Conservation (phyloP, 2,329 filamentous ascomycete species). For the Ophiostoma sp. region DNA sequence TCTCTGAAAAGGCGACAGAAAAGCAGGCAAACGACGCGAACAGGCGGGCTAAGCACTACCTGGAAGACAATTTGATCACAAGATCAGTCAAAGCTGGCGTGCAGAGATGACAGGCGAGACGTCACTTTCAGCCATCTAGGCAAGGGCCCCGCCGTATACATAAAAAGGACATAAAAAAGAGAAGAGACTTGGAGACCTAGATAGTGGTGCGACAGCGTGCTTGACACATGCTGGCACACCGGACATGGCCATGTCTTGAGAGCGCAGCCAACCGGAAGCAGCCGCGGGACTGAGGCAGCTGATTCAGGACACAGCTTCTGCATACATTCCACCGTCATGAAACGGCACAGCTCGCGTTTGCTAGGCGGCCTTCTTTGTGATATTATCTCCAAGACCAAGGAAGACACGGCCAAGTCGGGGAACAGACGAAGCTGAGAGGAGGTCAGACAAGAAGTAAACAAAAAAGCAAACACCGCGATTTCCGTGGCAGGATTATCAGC, state of each 20-base stretch:
- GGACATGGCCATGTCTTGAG: slow-evolving; percentile 1
- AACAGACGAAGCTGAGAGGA: neutral
- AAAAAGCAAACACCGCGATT: neutral
- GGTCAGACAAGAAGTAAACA: neutral
- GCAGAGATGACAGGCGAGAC: neutral
- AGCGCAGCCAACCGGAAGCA: slow-evolving; percentile 13
- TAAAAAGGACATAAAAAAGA: neutral
- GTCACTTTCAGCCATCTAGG: neutral
- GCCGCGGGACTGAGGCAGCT: slow-evolving; percentile 1
- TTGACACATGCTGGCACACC: slow-evolving; percentile 1
- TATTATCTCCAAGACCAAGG: no score
- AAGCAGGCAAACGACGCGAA: neutral
- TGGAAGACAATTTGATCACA: neutral
- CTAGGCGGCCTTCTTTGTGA: neutral
- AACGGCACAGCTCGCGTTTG: neutral
- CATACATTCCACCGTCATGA: neutral
- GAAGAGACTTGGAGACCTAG: neutral
- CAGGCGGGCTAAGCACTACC: neutral
- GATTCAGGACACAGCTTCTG: neutral
- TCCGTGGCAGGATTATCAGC: neutral
- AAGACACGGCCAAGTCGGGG: neutral
- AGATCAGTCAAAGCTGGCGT: neutral
- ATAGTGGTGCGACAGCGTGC: neutral
- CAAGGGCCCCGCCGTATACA: neutral
- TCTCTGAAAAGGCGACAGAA: neutral